These are phyloP conservation scores for Tetradesmus lagerheimii DNA, from an alignment of 139 green algal genomes.

Conservation along the genomic window DNA sequence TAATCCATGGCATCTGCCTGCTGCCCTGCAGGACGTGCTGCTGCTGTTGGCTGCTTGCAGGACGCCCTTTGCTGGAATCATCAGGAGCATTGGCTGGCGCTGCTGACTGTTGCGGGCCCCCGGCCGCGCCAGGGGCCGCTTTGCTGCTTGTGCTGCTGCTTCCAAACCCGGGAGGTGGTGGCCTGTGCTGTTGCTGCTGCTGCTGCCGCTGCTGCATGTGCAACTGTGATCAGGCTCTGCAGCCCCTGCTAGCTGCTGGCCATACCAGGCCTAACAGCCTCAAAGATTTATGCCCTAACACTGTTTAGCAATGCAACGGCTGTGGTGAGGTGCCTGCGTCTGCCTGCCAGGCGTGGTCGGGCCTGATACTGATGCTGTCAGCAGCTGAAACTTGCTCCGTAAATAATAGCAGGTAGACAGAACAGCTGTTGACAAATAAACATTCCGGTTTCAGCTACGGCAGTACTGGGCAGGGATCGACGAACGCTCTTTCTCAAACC, in stretches of 20 bases:
- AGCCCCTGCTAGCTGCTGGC: background rate
- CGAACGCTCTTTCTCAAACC: background rate
- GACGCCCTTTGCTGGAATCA: background rate
- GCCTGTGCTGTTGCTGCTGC: slow-evolving; percentile 8
- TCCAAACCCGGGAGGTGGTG: background rate
- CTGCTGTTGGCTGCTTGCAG: slow-evolving; percentile 5
- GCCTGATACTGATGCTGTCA: slow-evolving; percentile 4
- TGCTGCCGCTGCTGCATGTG: slow-evolving; percentile 18
- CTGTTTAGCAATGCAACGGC: background rate
- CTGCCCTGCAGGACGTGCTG: background rate
- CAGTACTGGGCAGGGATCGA: background rate
- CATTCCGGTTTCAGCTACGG: background rate
- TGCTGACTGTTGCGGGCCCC: background rate
- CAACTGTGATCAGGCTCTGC: background rate
- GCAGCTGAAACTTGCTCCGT: background rate
- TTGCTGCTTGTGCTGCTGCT: background rate
- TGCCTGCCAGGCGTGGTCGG: background rate
- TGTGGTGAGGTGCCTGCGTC: background rate
- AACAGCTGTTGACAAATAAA: background rate
- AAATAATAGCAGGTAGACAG: background rate
- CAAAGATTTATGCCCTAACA: background rate
- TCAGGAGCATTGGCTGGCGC: background rate
- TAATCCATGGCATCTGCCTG: background rate
- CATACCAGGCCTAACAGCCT: background rate
- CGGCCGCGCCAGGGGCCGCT: background rate